phyloP scores from a whole-genome alignment of 129 eudicot genomes.

The Cynara cardunculus region DNA sequence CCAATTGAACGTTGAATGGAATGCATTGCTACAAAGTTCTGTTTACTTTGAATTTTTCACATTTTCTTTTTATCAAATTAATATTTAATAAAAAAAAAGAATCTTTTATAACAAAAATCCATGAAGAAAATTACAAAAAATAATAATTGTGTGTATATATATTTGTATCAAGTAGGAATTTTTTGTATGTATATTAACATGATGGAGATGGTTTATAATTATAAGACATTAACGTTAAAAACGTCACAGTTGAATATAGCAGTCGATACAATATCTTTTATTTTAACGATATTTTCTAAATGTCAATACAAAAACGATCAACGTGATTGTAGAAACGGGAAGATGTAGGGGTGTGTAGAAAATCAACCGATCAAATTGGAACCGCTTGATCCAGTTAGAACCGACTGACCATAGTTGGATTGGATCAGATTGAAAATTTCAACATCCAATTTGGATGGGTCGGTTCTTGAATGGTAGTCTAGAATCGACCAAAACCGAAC shows the following conservation, averaged over 20 bases:
- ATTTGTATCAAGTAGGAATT: background rate
- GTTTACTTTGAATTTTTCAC: slow-evolving; percentile 3
- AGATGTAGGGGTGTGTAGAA: no score
- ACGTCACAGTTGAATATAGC: background rate
- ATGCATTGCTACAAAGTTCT: slow-evolving; percentile 1
- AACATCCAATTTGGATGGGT: no score
- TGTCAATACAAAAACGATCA: background rate
- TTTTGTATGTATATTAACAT: background rate
- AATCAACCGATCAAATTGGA: no score
- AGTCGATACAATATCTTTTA: background rate
- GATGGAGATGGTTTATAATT: slow-evolving; percentile 12
- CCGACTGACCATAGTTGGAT: no score
- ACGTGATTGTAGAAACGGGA: background rate
- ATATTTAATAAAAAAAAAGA: background rate
- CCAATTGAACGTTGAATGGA: background rate
- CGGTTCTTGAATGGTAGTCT: no score
- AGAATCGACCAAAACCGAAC: no score
- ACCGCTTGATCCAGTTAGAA: no score
- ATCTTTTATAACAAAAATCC: slow-evolving; percentile 5
- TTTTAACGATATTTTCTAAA: background rate
- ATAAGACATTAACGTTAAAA: background rate
- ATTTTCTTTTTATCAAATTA: background rate
- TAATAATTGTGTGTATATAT: background rate
- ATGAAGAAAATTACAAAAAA: slow-evolving; percentile 10
- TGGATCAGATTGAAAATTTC: no score